Evolutionary conservation across 2,329 filamentous ascomycete species (phyloP), one percentile per base, ranked within the genome.

Genomic region (Aureobasidium sp.): DNA sequence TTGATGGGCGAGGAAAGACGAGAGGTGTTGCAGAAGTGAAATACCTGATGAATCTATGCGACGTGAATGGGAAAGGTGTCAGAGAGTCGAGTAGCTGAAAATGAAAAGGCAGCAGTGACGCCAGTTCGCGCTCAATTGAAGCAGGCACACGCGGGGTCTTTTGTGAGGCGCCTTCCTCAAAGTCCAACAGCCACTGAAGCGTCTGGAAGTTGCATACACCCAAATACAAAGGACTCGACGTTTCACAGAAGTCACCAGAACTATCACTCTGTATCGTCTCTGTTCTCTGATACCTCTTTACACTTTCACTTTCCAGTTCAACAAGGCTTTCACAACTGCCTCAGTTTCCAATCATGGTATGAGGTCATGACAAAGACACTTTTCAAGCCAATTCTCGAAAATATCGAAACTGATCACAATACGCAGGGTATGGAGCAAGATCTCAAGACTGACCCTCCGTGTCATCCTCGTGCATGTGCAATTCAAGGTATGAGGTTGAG

Each of bases 391-490:
- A 22, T 17, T 47, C 4, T 48, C 9, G 3, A 15, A 24, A 19
- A 31, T 15, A 29, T n/a, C 7, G 9, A n/a, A 24, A 37, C 42
- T 58, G 44, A 58, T 12, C 2, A 14, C 6, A 14, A 27, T 3
- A 39, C 47, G 31, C 27, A 60, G 57, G 57, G 57, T 22, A 8
- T 87, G 15, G 85, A 90, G 68, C 81, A 89, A 70, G 90, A 92
- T 72, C 74, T 95, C 39, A 83, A 83, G 63, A 82, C 84, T 39
- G 84, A 89, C 69, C 90, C 90, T 64, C 88, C 92, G 27, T 97
- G 92, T 71, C 91, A 96, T 78, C 84, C 91, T 62, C 84, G 88
- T 71, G 93, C 92, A 65, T 97, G 92, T 76, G 91, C 90, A 9
- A 96, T 97, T 64, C 92, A 97, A 83, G 84, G 92, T 94, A 75